Conservation (phyloP, 2,329 filamentous ascomycete genomes). For the Tympanopsis confertula region DNA sequence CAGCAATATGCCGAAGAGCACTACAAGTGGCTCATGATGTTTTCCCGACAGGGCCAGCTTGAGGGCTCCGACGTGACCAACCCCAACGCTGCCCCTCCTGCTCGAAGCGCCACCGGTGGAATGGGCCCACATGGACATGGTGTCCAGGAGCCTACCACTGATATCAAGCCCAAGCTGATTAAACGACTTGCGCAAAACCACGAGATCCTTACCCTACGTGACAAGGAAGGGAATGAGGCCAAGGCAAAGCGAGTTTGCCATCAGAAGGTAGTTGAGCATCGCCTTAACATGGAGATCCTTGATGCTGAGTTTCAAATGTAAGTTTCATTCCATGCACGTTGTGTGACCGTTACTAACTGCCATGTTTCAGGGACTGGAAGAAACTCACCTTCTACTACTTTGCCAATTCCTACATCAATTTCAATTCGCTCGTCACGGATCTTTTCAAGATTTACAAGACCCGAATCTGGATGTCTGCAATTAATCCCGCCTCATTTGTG, state of each 20-base stretch:
- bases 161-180: slow-evolving; percentile 91
- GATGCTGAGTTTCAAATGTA: slow-evolving; percentile 98
- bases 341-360: not conserved
- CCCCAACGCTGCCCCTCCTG: slow-evolving; percentile 50
- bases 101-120: slow-evolving; percentile 61
- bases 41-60: slow-evolving; percentile 59
- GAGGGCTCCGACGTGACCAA: slow-evolving; percentile 48
- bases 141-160: slow-evolving; percentile 56
- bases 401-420: slow-evolving; percentile 95
- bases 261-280: slow-evolving; percentile 90
- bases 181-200: slow-evolving; percentile 86
- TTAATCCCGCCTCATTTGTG: slow-evolving; percentile 92
- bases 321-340: slow-evolving; percentile 23
- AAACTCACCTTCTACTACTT: slow-evolving; percentile 99
- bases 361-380: slow-evolving; percentile 82
- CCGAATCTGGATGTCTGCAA: slow-evolving; percentile 98
- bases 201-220: slow-evolving; percentile 76
- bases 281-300: slow-evolving; percentile 94
- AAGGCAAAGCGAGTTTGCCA: slow-evolving; percentile 95
- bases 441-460: slow-evolving; percentile 99
- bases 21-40: slow-evolving; percentile 98
- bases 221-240: slow-evolving; percentile 95
- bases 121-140: slow-evolving; percentile 67
- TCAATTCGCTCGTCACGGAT: slow-evolving; percentile 93
- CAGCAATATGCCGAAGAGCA: slow-evolving; percentile 89